Conservation (phyloP, 2,329 filamentous ascomycete genomes). For the Eutypa lata region DNA sequence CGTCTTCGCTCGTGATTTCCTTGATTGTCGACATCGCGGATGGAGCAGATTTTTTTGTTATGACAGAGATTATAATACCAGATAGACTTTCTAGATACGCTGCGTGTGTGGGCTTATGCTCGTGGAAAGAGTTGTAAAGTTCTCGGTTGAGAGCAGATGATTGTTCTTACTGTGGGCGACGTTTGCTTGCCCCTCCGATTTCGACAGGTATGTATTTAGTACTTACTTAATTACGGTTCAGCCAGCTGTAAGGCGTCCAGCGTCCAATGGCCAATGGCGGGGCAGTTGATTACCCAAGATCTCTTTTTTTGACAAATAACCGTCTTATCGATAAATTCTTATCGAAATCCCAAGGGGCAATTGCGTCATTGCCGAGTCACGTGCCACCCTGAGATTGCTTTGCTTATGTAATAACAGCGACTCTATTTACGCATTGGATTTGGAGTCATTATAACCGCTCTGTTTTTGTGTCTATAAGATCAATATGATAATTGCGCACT, state of each 20-base stretch:
- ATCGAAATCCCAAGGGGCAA: not conserved
- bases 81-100: no score
- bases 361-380: not conserved
- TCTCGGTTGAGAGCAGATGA: no score
- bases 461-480: no score
- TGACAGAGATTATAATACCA: no score
- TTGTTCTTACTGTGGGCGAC: no score
- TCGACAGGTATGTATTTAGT: not conserved
- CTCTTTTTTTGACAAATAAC: not conserved
- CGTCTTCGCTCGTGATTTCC: constrained; percentile 70
- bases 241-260: constrained; percentile 11
- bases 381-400: not conserved
- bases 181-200: no score
- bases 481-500: no score
- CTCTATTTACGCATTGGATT: no score
- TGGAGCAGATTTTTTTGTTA: no score
- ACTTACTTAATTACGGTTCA: not conserved
- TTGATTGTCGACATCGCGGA: constrained; percentile 69
- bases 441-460: no score
- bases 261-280: constrained; percentile 23
- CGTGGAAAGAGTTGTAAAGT: no score
- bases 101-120: no score
- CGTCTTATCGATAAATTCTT: not conserved
- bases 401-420: not conserved
- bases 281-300: constrained; percentile 22